Conservation (phyloP, 257 asterid genomes). For the Solanum chilense region DNA sequence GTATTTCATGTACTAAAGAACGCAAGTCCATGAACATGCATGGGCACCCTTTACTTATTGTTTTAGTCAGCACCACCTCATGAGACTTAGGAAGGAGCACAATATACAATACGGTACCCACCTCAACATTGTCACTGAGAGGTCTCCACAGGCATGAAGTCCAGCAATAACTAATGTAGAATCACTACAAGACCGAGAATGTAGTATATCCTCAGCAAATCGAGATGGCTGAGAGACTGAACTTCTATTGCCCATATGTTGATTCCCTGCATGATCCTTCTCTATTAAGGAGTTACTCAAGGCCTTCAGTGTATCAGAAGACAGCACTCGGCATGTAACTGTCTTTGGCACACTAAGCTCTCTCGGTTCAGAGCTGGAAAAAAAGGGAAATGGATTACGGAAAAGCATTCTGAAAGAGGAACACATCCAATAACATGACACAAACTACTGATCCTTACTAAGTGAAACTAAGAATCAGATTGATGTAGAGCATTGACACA, state of each 20-base stretch:
- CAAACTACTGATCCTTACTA: background rate
- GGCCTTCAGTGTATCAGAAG: slow-evolving; percentile 47
- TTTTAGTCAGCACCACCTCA: background rate
- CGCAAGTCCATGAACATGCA: background rate
- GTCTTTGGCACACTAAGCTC: slow-evolving; percentile 50
- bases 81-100: background rate
- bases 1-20: background rate
- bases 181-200: slow-evolving; percentile 13
- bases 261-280: slow-evolving; percentile 20
- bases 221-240: slow-evolving; percentile 11
- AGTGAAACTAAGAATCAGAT: background rate
- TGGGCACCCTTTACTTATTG: background rate
- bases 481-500: background rate
- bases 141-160: slow-evolving; percentile 97
- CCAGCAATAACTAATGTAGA: slow-evolving; percentile 76
- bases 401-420: background rate
- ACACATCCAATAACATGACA: background rate
- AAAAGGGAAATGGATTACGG: background rate
- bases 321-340: slow-evolving; percentile 66
- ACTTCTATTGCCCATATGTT: background rate
- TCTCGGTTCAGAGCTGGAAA: slow-evolving; percentile 30
- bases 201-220: slow-evolving; percentile 7
- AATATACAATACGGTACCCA: slow-evolving; percentile 11
- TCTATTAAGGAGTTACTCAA: slow-evolving; percentile 36
- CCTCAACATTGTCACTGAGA: slow-evolving; percentile 94